phyloP scores from a whole-genome alignment of 805 yeast species.

The Monosporozyma yasuniensis region DNA sequence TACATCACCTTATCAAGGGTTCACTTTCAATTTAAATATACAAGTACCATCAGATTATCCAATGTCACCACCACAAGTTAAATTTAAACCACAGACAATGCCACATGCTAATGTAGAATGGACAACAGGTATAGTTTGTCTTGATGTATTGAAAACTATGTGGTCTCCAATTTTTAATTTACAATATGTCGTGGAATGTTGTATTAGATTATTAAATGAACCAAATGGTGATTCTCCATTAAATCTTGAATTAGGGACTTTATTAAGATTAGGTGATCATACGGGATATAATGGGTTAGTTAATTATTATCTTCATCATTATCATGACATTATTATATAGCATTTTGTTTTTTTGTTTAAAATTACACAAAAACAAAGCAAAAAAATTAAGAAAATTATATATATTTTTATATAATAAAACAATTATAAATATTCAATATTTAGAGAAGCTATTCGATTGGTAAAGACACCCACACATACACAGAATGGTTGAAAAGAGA shows the following conservation, averaged over 20 bases:
- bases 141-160: conserved; percentile 48
- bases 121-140: conserved; percentile 59
- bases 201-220: conserved; percentile 45
- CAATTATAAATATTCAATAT: too few species aligned
- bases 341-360: too few species aligned
- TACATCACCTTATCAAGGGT: conserved; percentile 44
- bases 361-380: too few species aligned
- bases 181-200: conserved; percentile 45
- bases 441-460: too few species aligned
- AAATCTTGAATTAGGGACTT: conserved; percentile 59
- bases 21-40: conserved; percentile 44
- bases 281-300: conserved; percentile 37
- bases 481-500: too few species aligned
- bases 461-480: not conserved
- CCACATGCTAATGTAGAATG: conserved; percentile 43
- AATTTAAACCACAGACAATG: conserved; percentile 35
- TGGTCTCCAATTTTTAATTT: conserved; percentile 78
- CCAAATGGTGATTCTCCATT: conserved; percentile 70
- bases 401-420: not conserved
- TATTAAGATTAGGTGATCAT: conserved; percentile 41
- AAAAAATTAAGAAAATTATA: too few species aligned
- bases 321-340: too few species aligned
- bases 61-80: conserved; percentile 45
- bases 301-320: conserved; percentile 28
- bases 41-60: conserved; percentile 45